Evolutionary conservation across 805 yeast species (phyloP).

Genomic region (Teunomyces stri): DNA sequence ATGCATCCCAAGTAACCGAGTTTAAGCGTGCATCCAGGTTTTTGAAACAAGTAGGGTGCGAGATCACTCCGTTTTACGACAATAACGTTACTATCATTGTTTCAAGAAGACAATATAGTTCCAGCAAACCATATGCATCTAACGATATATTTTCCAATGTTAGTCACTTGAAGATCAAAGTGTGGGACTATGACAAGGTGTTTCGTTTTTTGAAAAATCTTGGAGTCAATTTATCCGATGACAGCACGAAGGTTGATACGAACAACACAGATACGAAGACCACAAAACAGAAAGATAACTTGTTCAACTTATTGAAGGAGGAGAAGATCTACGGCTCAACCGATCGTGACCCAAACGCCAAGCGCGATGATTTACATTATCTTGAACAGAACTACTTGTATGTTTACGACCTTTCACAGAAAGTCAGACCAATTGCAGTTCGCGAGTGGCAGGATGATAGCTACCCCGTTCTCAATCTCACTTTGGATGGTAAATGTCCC

Average conservation of each 20-base stretch:
- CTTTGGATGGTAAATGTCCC: constrained; percentile 77
- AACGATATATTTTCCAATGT: constrained; percentile 71
- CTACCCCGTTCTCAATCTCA: constrained; percentile 56
- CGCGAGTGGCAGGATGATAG: constrained; percentile 69
- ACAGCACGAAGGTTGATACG: constrained; percentile 3
- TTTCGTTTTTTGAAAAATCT: constrained; percentile 71
- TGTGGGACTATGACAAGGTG: constrained; percentile 87
- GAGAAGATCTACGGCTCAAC: constrained; percentile 85
- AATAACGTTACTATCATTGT: constrained; percentile 73
- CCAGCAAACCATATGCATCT: constrained; percentile 40
- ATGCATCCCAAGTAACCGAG: constrained; percentile 34
- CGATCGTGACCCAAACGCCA: constrained; percentile 84
- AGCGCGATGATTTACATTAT: constrained; percentile 79
- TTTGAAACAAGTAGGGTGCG: constrained; percentile 49
- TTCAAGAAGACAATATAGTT: constrained; percentile 54
- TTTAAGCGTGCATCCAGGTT: constrained; percentile 43
- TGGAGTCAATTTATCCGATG: constrained; percentile 25
- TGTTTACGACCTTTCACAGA: constrained; percentile 76
- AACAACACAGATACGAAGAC: not conserved
- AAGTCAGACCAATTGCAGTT: constrained; percentile 73
- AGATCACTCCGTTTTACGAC: constrained; percentile 45
- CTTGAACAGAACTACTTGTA: constrained; percentile 70
- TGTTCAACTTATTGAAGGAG: constrained; percentile 62
- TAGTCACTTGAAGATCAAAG: constrained; percentile 58
- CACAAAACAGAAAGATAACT: constrained; percentile 17